Percentiles rank a stretch among this genome's conserved stretches.
These are phyloP conservation scores for Croton setiger DNA, from an alignment of 441 rosid genomes.

Conservation along the genomic window DNA sequence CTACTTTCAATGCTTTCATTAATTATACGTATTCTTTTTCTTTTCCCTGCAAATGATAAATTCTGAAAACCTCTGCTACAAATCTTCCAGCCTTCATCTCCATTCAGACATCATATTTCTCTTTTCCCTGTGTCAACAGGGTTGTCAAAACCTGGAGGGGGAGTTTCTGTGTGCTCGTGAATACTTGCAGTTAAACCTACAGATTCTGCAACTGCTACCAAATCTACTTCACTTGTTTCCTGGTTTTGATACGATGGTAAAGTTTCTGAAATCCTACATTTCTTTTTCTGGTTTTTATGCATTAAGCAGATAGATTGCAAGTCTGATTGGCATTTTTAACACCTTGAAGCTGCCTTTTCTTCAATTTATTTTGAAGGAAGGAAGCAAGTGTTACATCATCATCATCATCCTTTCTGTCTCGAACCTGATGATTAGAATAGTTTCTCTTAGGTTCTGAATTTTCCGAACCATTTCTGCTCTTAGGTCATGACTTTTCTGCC, in stretches of 20 bases:
- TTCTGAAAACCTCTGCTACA: not conserved
- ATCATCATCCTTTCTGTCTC: slow-evolving; percentile 16
- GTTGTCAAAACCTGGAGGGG: not conserved
- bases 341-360: slow-evolving; percentile 24
- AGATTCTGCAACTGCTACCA: not conserved
- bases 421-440: not conserved
- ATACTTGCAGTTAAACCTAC: not conserved
- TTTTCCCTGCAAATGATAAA: not conserved
- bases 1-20: too few species aligned
- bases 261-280: not conserved
- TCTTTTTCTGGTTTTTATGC: too few species aligned
- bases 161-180: not conserved
- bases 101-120: not conserved
- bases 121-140: not conserved
- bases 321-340: slow-evolving; percentile 7
- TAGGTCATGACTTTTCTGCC: slow-evolving; percentile 1
- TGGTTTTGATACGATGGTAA: not conserved
- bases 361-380: slow-evolving; percentile 23
- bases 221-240: slow-evolving; percentile 3
- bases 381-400: slow-evolving; percentile 26
- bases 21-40: not conserved
- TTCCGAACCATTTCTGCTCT: not conserved
- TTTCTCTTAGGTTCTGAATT: not conserved
- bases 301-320: not conserved
- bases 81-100: not conserved